Conservation (phyloP, 2,329 filamentous ascomycete species). For the Pseudomassariella vexata region DNA sequence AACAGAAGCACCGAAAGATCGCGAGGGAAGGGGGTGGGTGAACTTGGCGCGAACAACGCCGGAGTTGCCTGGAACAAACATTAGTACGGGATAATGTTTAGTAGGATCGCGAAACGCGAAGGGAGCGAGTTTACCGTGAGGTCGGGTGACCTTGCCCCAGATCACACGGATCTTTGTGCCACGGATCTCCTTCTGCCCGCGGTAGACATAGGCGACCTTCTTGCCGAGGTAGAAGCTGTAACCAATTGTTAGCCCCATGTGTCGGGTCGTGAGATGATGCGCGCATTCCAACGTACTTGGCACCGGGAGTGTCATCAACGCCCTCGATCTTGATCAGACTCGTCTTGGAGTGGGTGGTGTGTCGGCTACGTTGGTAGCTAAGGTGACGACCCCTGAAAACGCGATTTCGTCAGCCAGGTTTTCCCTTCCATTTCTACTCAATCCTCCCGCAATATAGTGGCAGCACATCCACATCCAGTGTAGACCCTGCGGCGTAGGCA, state of each 20-base stretch:
- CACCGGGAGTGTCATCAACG: conserved; percentile 83
- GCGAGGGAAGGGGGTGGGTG: conserved; percentile 88
- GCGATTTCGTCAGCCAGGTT: conserved; percentile 14
- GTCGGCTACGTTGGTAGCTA: conserved; percentile 94
- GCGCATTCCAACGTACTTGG: conserved; percentile 64
- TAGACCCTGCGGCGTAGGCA: too few species aligned
- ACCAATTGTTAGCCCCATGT: conserved; percentile 14
- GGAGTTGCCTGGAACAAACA: conserved; percentile 68
- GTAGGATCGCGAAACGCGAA: background rate
- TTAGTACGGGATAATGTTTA: conserved; percentile 11
- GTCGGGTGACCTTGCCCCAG: conserved; percentile 96
- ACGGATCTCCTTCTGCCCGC: conserved; percentile 87
- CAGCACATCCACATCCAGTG: too few species aligned
- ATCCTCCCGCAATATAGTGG: too few species aligned
- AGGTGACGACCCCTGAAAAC: conserved; percentile 84
- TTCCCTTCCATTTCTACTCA: background rate
- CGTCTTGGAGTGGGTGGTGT: conserved; percentile 83
- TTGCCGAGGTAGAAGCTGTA: conserved; percentile 92
- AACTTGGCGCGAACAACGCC: conserved; percentile 98
- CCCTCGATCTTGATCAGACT: conserved; percentile 98
- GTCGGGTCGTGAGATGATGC: too few species aligned
- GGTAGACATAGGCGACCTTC: conserved; percentile 98
- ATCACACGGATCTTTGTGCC: conserved; percentile 98
- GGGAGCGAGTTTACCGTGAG: conserved; percentile 66
- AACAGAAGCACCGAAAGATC: conserved; percentile 93